Evolutionary conservation across 164 flowering plant species (phyloP), one percentile per base, ranked within the genome.

Genomic region (Vitis rupestris): DNA sequence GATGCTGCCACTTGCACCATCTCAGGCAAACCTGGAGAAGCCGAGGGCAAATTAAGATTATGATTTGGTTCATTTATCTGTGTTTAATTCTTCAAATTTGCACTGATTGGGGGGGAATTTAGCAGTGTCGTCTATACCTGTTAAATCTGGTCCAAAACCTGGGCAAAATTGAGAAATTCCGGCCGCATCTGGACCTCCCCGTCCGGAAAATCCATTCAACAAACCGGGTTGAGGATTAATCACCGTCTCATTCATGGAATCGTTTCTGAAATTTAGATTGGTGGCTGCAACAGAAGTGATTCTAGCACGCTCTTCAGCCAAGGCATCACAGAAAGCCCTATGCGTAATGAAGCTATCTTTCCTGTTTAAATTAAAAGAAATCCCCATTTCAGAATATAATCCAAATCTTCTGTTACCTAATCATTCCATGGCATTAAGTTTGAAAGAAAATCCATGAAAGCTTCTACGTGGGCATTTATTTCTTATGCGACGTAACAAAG

Each of bases 281-380:
- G 82, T 50, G 14, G 81, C 29, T 16, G 79, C 61, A 69, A 57
- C 73, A 49, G 81, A 70, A 55, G 65, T 70, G 58, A 81, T 17
- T 56, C 85, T 75, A 11, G 80, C 76, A 68, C 82, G 76, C 63
- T 82, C 86, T 60, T 80, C 86, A 19, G 83, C 78, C 54, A 82
- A 65, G 8, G 86, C 83, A 71, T 82, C 86, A 72, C 86, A 82
- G 44, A 82, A 82, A 23, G 86, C 86, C 69, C 86, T 75, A 53
- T 82, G 86, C 1, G 86, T 82, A 17, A 80, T 78, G 61, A 82
- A 82, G 63, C 86, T 80, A 68, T 82, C 86, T 66, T 78, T 82
- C 78, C 86, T 82, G 81, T 60, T 48, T 2, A 12, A 59, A 17
- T 61, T 16, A 69, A 59, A 67, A 29, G n/a, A 53, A 31, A 58